A percentile compares a stretch with the other conserved stretches of the same genome.
Evolutionary conservation across 2,329 filamentous ascomycete species (phyloP).

Genomic region (Diaporthe aspalathi): DNA sequence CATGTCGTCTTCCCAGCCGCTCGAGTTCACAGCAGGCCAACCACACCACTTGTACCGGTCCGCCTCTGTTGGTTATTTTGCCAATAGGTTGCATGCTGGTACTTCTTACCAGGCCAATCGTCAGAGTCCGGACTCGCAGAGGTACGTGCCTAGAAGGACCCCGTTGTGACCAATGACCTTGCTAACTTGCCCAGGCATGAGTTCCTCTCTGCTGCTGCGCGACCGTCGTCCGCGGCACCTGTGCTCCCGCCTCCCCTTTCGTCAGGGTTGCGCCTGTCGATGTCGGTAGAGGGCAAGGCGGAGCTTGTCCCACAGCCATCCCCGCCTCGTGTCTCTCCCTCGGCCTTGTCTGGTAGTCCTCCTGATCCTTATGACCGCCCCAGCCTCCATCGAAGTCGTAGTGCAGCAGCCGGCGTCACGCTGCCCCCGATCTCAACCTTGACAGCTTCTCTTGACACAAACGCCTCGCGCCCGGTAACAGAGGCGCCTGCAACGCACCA

Average conservation of each 20-base stretch:
- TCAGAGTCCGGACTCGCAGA: conserved; percentile 57
- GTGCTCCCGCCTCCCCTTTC: conserved; percentile 53
- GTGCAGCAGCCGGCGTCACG: conserved; percentile 70
- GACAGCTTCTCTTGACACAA: conserved; percentile 53
- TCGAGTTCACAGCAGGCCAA: conserved; percentile 41
- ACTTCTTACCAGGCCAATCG: conserved; percentile 63
- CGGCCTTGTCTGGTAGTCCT: conserved; percentile 42
- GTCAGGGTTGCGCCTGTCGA: conserved; percentile 79
- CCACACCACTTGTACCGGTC: conserved; percentile 43
- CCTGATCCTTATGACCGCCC: conserved; percentile 61
- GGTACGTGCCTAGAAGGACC: conserved; percentile 50
- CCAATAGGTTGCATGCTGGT: conserved; percentile 68
- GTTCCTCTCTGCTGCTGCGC: conserved; percentile 57
- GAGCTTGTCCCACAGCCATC: conserved; percentile 77
- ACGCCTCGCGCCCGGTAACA: conserved; percentile 34
- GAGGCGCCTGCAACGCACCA: conserved; percentile 45
- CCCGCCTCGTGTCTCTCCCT: conserved; percentile 59
- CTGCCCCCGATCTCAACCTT: conserved; percentile 67
- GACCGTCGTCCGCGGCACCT: conserved; percentile 56
- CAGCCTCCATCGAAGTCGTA: conserved; percentile 76
- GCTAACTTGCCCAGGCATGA: conserved; percentile 52
- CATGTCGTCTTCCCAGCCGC: conserved; percentile 43
- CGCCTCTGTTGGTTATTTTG: conserved; percentile 61
- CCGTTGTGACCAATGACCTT: neutral
- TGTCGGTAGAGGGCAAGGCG: conserved; percentile 92